Conservation (phyloP, 305 asterid genomes). For the Plantago lanceolata region DNA sequence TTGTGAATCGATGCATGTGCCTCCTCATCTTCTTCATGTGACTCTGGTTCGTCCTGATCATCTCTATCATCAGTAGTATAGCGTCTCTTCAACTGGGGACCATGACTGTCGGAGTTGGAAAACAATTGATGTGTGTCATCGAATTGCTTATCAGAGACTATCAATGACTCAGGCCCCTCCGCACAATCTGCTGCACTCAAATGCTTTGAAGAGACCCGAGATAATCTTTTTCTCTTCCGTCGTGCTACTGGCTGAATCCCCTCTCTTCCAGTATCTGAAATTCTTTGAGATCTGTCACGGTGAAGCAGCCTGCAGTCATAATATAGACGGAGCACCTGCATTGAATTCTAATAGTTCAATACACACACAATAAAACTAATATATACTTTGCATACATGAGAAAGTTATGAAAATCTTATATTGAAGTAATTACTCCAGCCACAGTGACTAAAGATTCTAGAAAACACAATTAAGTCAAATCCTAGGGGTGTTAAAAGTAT, state of each 20-base stretch:
- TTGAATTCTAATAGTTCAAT: constrained; percentile 12
- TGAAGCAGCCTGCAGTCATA: constrained; percentile 56
- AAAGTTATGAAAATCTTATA: no score
- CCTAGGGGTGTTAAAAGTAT: no score
- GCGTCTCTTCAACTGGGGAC: constrained; percentile 29
- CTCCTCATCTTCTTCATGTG: constrained; percentile 47
- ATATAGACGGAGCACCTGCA: constrained; percentile 84
- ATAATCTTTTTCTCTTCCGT: constrained; percentile 48
- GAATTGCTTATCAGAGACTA: constrained; percentile 33
- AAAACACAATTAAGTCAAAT: no score
- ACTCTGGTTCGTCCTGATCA: constrained; percentile 35
- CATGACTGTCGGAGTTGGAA: constrained; percentile 33
- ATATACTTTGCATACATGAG: not conserved
- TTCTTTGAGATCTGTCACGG: constrained; percentile 40
- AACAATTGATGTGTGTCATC: constrained; percentile 34
- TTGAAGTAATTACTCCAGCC: no score
- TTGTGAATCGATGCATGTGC: constrained; percentile 41
- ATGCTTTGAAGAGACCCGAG: constrained; percentile 40
- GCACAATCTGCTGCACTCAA: constrained; percentile 29
- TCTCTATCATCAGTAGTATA: constrained; percentile 32
- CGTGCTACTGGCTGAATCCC: constrained; percentile 34
- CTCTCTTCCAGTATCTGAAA: constrained; percentile 34
- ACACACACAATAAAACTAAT: constrained; percentile 17
- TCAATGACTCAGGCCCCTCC: constrained; percentile 27
- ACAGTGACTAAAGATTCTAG: no score